Evolutionary conservation across 208 protist species (phyloP).

Genomic region (Trypanosoma theileri): DNA sequence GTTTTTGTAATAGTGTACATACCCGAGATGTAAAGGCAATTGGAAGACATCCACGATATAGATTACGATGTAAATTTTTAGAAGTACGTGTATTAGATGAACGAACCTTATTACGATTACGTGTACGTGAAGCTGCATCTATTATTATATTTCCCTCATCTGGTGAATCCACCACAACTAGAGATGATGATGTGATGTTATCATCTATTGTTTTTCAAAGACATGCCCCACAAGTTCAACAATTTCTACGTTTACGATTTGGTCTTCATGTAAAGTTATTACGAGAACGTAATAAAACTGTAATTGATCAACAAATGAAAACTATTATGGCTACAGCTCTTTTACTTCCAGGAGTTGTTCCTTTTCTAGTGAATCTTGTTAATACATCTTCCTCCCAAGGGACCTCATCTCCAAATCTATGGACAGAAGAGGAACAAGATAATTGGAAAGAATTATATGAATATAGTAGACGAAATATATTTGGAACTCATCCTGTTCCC

Average conservation of each 20-base stretch:
- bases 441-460: slow-evolving; percentile 84
- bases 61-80: slow-evolving; percentile 73
- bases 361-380: slow-evolving; percentile 86
- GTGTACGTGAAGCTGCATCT: slow-evolving; percentile 54
- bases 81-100: slow-evolving; percentile 61
- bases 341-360: slow-evolving; percentile 77
- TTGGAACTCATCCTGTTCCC: slow-evolving; percentile 66
- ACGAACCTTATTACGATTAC: slow-evolving; percentile 63
- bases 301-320: slow-evolving; percentile 85
- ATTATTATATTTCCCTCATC: slow-evolving; percentile 75
- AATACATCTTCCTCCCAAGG: slow-evolving; percentile 63
- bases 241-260: slow-evolving; percentile 84
- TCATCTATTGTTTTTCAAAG: slow-evolving; percentile 80
- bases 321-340: slow-evolving; percentile 80
- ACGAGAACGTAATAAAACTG: slow-evolving; percentile 45
- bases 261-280: slow-evolving; percentile 74
- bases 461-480: slow-evolving; percentile 73
- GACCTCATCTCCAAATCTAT: slow-evolving; percentile 47
- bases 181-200: slow-evolving; percentile 87
- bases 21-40: slow-evolving; percentile 62
- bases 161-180: slow-evolving; percentile 65
- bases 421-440: slow-evolving; percentile 48
- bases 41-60: slow-evolving; percentile 77
- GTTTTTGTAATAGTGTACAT: slow-evolving; percentile 83
- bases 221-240: slow-evolving; percentile 61